phyloP scores from a whole-genome alignment of 2,329 filamentous ascomycete species.

The Fusarium cyanostomum region DNA sequence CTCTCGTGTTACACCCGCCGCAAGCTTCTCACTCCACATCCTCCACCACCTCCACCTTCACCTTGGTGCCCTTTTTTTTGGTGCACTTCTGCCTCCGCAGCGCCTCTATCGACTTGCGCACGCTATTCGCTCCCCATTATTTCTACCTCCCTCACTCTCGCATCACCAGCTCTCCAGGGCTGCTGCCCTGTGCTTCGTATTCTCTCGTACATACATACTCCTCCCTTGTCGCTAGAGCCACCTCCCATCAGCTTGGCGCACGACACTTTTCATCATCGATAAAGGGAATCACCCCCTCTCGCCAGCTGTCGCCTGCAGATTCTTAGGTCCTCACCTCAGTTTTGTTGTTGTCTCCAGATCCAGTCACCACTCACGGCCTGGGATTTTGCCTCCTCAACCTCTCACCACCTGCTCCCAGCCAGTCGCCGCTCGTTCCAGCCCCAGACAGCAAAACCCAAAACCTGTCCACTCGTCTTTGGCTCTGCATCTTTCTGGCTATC shows the following conservation, averaged over 20 bases:
- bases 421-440: constrained; percentile 36
- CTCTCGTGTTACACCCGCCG: constrained; percentile 31
- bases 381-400: constrained; percentile 34
- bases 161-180: constrained; percentile 21
- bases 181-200: constrained; percentile 14
- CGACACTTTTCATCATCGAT: constrained; percentile 43
- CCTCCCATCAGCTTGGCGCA: constrained; percentile 36
- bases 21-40: constrained; percentile 30
- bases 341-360: constrained; percentile 30
- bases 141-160: constrained; percentile 21
- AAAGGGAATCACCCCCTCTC: constrained; percentile 39
- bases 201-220: constrained; percentile 13
- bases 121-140: constrained; percentile 23
- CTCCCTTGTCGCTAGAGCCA: constrained; percentile 37
- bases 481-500: constrained; percentile 37
- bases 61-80: background rate
- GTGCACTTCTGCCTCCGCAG: constrained; percentile 13
- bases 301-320: constrained; percentile 33
- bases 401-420: constrained; percentile 32
- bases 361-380: constrained; percentile 32
- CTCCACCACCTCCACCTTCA: constrained; percentile 20
- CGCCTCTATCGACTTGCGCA: constrained; percentile 29
- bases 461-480: constrained; percentile 24
- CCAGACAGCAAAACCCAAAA: constrained; percentile 36
- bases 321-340: constrained; percentile 23